Conservation (phyloP, 352 stramenopile genomes). For the Plasmopara viticola region DNA sequence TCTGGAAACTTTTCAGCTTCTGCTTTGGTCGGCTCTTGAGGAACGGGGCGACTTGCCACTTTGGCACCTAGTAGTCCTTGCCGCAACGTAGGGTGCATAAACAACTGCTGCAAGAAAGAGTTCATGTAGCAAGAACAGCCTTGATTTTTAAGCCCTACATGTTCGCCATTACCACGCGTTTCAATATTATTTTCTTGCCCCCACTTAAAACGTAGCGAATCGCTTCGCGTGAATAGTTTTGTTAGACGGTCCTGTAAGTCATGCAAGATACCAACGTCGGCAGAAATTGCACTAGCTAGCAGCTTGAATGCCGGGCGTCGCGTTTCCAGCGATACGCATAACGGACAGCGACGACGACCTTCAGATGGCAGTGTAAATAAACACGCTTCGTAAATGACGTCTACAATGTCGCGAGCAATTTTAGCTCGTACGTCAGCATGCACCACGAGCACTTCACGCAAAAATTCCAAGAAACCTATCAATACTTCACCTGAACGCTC, state of each 20-base stretch:
- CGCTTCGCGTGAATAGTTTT: slow-evolving; percentile 54
- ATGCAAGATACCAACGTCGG: slow-evolving; percentile 52
- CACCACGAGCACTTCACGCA: slow-evolving; percentile 59
- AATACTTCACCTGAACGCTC: slow-evolving; percentile 62
- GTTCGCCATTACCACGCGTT: slow-evolving; percentile 69
- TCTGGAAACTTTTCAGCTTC: slow-evolving; percentile 84
- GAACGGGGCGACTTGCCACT: slow-evolving; percentile 43
- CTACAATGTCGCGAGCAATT: slow-evolving; percentile 58
- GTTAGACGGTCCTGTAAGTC: slow-evolving; percentile 50
- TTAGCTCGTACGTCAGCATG: slow-evolving; percentile 44
- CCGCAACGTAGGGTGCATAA: slow-evolving; percentile 79
- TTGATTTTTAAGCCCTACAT: slow-evolving; percentile 97
- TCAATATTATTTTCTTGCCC: slow-evolving; percentile 80
- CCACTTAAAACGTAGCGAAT: slow-evolving; percentile 66
- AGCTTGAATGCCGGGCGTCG: slow-evolving; percentile 76
- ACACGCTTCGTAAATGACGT: slow-evolving; percentile 81
- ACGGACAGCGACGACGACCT: slow-evolving; percentile 51
- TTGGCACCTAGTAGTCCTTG: slow-evolving; percentile 73
- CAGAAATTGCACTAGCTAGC: slow-evolving; percentile 71
- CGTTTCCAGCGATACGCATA: slow-evolving; percentile 75
- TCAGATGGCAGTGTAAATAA: slow-evolving; percentile 74
- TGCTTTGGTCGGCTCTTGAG: slow-evolving; percentile 75
- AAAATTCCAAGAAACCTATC: slow-evolving; percentile 69
- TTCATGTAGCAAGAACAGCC: slow-evolving; percentile 99
- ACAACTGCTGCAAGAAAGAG: slow-evolving; percentile 97